These are phyloP conservation scores for Torrubiellomyces zombiae DNA, from an alignment of 2,329 filamentous ascomycete species.

Conservation along the genomic window DNA sequence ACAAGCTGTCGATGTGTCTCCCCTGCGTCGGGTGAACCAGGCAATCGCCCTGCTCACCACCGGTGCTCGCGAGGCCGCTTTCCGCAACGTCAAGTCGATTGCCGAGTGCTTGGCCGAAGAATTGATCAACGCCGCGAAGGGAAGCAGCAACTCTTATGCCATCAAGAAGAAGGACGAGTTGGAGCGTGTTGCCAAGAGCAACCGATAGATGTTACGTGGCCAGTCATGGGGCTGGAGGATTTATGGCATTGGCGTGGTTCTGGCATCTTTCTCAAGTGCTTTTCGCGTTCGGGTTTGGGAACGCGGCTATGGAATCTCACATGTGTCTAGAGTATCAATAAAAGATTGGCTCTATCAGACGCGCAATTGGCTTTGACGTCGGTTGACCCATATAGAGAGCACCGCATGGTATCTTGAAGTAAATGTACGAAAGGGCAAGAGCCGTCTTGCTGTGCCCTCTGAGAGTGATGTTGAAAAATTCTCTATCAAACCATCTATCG, in stretches of 20 bases:
- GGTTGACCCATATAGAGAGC: no score
- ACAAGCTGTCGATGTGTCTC: constrained; percentile 99
- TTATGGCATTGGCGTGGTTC: constrained; percentile 26
- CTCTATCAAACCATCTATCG: no score
- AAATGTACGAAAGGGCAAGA: no score
- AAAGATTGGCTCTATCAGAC: constrained; percentile 23
- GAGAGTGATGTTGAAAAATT: no score
- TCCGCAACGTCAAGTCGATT: constrained; percentile 99
- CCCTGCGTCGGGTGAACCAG: constrained; percentile 99
- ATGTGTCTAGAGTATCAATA: constrained; percentile 27
- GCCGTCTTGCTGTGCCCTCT: no score
- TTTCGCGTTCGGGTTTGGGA: constrained; percentile 29
- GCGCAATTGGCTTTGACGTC: no score
- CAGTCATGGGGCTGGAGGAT: constrained; percentile 19
- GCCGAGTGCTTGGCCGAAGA: constrained; percentile 99
- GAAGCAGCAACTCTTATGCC: constrained; percentile 98
- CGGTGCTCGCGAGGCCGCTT: constrained; percentile 93
- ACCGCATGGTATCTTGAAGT: no score
- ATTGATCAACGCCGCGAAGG: constrained; percentile 99
- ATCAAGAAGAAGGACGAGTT: constrained; percentile 99
- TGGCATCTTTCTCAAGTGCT: constrained; percentile 29
- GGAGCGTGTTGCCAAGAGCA: constrained; percentile 99
- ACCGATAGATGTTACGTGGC: constrained; percentile 63
- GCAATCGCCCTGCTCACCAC: constrained; percentile 98
- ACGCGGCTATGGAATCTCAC: constrained; percentile 26